phyloP scores from a whole-genome alignment of 352 stramenopile genomes.

The Pythium brassicae region DNA sequence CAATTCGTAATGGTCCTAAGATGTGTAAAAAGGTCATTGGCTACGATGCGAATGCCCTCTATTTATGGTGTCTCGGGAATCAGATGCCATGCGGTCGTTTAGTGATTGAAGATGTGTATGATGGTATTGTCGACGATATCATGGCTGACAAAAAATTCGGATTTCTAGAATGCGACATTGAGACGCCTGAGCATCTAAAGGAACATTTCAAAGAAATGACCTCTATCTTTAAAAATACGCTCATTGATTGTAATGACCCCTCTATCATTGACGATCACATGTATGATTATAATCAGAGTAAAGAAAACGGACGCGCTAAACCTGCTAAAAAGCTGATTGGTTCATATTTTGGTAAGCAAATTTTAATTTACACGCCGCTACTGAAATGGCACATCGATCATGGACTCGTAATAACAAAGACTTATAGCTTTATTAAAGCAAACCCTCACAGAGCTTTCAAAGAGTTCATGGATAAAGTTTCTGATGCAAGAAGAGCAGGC shows the following conservation, averaged over 20 bases:
- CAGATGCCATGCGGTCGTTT: slow-evolving; percentile 28
- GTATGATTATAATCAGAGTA: slow-evolving; percentile 15
- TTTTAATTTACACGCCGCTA: slow-evolving; percentile 31
- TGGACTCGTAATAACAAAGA: slow-evolving; percentile 15
- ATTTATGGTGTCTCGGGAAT: slow-evolving; percentile 28
- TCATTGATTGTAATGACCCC: slow-evolving; percentile 16
- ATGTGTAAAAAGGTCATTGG: slow-evolving; percentile 23
- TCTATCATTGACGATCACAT: slow-evolving; percentile 27
- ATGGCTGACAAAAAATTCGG: slow-evolving; percentile 28
- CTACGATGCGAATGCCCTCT: slow-evolving; percentile 24
- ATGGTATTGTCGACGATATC: slow-evolving; percentile 30
- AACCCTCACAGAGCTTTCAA: slow-evolving; percentile 15
- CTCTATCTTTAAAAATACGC: slow-evolving; percentile 30
- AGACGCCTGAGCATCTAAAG: slow-evolving; percentile 26
- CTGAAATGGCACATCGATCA: slow-evolving; percentile 38
- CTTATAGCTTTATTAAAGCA: slow-evolving; percentile 26
- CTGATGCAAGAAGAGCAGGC: slow-evolving; percentile 18
- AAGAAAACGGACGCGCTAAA: background rate
- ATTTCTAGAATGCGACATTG: slow-evolving; percentile 34
- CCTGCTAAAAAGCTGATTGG: slow-evolving; percentile 24
- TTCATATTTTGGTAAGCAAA: slow-evolving; percentile 32
- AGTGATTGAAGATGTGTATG: slow-evolving; percentile 18
- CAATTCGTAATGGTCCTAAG: slow-evolving; percentile 15
- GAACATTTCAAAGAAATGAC: slow-evolving; percentile 32
- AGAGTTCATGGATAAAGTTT: slow-evolving; percentile 13